Conservation (phyloP, 768 basidiomycete species). For the Ramaria rubella region DNA sequence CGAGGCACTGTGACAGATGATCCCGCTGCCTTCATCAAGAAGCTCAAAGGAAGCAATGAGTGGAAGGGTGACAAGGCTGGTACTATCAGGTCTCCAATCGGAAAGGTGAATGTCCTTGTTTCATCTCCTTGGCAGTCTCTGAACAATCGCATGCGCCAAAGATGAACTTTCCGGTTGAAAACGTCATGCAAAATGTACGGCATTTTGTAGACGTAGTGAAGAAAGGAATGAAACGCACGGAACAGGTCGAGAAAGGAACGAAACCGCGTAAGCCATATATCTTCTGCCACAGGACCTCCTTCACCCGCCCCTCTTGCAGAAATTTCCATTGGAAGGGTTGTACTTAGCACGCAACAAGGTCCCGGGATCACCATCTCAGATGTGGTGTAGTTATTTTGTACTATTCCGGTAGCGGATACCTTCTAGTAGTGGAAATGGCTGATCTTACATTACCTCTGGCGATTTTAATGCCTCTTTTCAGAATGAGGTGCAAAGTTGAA, state of each 20-base stretch:
- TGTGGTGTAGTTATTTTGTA: slow-evolving; percentile 40
- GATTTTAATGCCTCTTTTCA: no score
- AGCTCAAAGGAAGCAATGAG: slow-evolving; percentile 75
- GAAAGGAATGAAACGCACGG: slow-evolving; percentile 60
- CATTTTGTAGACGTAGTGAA: slow-evolving; percentile 72
- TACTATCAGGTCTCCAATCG: slow-evolving; percentile 76
- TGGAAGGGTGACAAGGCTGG: slow-evolving; percentile 91
- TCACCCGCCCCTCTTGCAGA: slow-evolving; percentile 33
- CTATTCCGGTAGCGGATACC: no score
- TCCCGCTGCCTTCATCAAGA: slow-evolving; percentile 71
- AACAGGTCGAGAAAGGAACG: slow-evolving; percentile 43
- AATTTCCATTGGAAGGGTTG: slow-evolving; percentile 70
- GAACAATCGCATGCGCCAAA: slow-evolving; percentile 22
- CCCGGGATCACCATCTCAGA: slow-evolving; percentile 88
- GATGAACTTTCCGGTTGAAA: slow-evolving; percentile 68
- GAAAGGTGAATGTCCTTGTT: slow-evolving; percentile 44
- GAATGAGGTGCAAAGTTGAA: no score
- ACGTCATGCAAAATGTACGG: slow-evolving; percentile 72
- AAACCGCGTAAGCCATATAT: slow-evolving; percentile 33
- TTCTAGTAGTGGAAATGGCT: no score
- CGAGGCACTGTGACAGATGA: slow-evolving; percentile 93
- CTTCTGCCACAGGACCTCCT: not conserved
- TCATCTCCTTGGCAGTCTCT: not conserved
- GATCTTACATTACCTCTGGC: no score
- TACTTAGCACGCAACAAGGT: slow-evolving; percentile 79